Conservation (phyloP, 1,284 basidiomycete species). For the Wallemia mellicola region DNA sequence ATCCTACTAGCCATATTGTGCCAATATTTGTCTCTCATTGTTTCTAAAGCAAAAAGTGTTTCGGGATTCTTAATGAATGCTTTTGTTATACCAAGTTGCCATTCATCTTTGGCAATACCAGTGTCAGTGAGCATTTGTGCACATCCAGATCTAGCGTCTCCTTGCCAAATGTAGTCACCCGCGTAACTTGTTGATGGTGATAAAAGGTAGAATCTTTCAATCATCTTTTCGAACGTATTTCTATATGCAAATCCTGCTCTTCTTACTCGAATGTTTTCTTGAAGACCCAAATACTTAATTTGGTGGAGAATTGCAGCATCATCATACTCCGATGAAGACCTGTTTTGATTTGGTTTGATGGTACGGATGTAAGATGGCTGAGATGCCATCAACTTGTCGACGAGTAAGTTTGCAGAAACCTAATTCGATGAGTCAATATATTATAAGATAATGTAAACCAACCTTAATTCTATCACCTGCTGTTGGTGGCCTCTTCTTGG, state of each 20-base stretch:
- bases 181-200: constrained; percentile 90
- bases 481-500: constrained; percentile 92
- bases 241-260: constrained; percentile 93
- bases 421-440: constrained; percentile 11
- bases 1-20: constrained; percentile 97
- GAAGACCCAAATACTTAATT: constrained; percentile 93
- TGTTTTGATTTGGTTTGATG: constrained; percentile 97
- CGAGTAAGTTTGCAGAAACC: constrained; percentile 70
- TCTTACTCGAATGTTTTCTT: constrained; percentile 93
- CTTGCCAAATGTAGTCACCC: constrained; percentile 91
- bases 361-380: constrained; percentile 97
- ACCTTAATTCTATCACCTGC: constrained; percentile 95
- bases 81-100: constrained; percentile 98
- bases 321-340: constrained; percentile 75
- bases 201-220: constrained; percentile 84
- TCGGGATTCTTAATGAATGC: constrained; percentile 99
- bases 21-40: constrained; percentile 97
- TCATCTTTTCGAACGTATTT: constrained; percentile 95
- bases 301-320: constrained; percentile 84
- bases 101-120: constrained; percentile 83
- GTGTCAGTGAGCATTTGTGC: constrained; percentile 78
- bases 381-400: constrained; percentile 81
- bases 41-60: constrained; percentile 95
- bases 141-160: constrained; percentile 69
- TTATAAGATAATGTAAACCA: constrained; percentile 7